Evolutionary conservation across 805 yeast genomes (phyloP), one percentile per base, ranked within the genome.

Genomic region (Starmerella floricola): DNA sequence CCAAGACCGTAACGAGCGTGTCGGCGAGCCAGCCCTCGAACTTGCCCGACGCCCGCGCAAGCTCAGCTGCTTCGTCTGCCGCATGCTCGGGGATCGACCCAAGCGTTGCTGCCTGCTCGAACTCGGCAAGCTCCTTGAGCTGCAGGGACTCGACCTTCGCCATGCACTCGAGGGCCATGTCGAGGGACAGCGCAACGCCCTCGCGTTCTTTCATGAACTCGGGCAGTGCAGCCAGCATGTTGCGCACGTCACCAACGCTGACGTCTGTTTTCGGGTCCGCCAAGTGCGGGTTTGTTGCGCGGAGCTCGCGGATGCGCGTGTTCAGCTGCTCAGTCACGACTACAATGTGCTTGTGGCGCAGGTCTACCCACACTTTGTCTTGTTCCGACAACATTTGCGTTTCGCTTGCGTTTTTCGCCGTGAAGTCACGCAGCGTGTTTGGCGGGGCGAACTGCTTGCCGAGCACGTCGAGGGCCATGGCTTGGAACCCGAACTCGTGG

Each of bases 401-500:
- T 20, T 3, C 83, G 67, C 26, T 6, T 2, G 44, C 41, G 31
- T 36, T 31, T n/a, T 12, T 10, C 16, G 45, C 32, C 30, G 39
- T 34, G 34, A 34, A 36, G 11, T 34, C 34, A 63, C 57, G 34
- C 15, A 38, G 26, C 8, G 44, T 41, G 18, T 8, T 13, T 12
- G 31, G 36, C 17, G 51, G 45, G 13, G 24, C 20, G 30, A 43
- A 40, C 31, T 40, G 38, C 16, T 16, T 16, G 31, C 27, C 31
- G 2, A 65, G 72, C 24, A 79, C 62, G 59, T 88, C 98, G 64
- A 79, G 79, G 16, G 87, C 80, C 82, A 87, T 78, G 4, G 96
- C 87, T 62, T 88, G 94, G 61, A 87, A 91, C 19, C 79, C 74
- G 61, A 87, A 84, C 58, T 85, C 95, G 60, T 91, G 97, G 41